Percentiles rank a stretch among this genome's conserved stretches.
phyloP scores from a whole-genome alignment of 2,329 filamentous ascomycete species.

The Clonostachys rhizophaga region DNA sequence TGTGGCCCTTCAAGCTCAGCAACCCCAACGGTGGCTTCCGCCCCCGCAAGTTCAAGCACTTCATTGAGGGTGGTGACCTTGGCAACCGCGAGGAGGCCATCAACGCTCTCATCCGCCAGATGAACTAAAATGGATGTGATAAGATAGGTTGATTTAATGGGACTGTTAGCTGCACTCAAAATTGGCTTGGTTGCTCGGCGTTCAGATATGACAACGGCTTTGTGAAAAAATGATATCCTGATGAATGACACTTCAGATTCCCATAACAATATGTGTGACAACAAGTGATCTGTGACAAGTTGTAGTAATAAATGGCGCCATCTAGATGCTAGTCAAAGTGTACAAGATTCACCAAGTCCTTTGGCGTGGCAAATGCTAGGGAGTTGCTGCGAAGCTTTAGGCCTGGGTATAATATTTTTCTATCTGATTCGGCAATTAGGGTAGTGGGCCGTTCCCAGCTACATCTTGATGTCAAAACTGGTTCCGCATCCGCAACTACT shows the following conservation, averaged over 20 bases:
- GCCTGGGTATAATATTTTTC: background rate
- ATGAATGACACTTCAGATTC: conserved; percentile 25
- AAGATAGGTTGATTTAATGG: conserved; percentile 16
- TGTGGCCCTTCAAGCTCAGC: conserved; percentile 99
- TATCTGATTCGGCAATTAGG: background rate
- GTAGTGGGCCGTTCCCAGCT: conserved; percentile 6
- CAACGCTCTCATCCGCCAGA: conserved; percentile 93
- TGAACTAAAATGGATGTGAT: conserved; percentile 68
- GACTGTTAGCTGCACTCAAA: conserved; percentile 11
- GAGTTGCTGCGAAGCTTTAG: background rate
- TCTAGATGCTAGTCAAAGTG: too few species aligned
- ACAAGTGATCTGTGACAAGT: too few species aligned
- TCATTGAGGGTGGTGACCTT: conserved; percentile 95
- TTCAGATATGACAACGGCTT: conserved; percentile 30
- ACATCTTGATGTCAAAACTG: conserved; percentile 88
- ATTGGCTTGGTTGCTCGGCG: conserved; percentile 34
- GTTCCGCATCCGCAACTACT: conserved; percentile 97
- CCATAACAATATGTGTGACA: too few species aligned
- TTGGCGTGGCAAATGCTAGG: background rate
- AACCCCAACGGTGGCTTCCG: conserved; percentile 98
- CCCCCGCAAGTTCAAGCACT: conserved; percentile 97
- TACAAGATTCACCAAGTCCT: background rate
- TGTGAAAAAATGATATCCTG: conserved; percentile 29
- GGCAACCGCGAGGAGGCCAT: conserved; percentile 99
- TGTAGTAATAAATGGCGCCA: too few species aligned